These are phyloP conservation scores for Phyllosticta capitalensis DNA, from an alignment of 2,329 filamentous ascomycete genomes.

Conservation along the genomic window DNA sequence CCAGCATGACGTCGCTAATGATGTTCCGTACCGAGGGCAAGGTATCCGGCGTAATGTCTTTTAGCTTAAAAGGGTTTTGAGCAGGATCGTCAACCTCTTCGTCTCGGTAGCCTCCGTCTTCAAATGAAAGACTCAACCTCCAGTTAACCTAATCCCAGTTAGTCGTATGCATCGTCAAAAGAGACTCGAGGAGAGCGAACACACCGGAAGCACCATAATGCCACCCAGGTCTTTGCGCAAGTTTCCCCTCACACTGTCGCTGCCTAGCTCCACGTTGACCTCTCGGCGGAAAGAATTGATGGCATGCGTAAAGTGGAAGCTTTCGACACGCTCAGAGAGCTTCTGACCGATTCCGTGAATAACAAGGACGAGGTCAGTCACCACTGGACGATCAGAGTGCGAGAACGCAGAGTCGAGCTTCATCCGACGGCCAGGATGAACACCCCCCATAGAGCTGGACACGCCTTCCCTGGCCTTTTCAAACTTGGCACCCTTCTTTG, in stretches of 20 bases:
- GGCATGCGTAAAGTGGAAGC: slow-evolving; percentile 93
- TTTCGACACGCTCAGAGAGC: slow-evolving; percentile 86
- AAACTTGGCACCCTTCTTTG: slow-evolving; percentile 31
- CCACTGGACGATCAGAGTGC: slow-evolving; percentile 55
- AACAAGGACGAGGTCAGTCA: slow-evolving; percentile 82
- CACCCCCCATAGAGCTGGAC: slow-evolving; percentile 35
- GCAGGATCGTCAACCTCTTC: slow-evolving; percentile 40
- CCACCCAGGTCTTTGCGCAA: slow-evolving; percentile 71
- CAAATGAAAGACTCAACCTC: slow-evolving; percentile 79
- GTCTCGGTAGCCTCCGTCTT: slow-evolving; percentile 58
- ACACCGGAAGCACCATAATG: slow-evolving; percentile 77
- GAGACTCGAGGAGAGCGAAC: slow-evolving; percentile 1
- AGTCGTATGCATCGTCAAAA: not conserved
- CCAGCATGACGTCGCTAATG: slow-evolving; percentile 96
- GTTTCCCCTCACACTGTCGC: slow-evolving; percentile 61
- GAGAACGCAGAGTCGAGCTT: slow-evolving; percentile 50
- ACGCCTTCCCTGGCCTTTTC: slow-evolving; percentile 36
- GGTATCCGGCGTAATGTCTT: slow-evolving; percentile 85
- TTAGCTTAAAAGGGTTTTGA: slow-evolving; percentile 57
- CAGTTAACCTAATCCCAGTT: slow-evolving; percentile 58
- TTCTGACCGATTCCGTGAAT: slow-evolving; percentile 97
- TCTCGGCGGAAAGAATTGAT: slow-evolving; percentile 84
- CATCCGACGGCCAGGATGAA: slow-evolving; percentile 29
- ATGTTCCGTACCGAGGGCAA: slow-evolving; percentile 85
- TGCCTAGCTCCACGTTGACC: slow-evolving; percentile 74